phyloP scores from a whole-genome alignment of 208 protist species.

The Crithidia expoeki region DNA sequence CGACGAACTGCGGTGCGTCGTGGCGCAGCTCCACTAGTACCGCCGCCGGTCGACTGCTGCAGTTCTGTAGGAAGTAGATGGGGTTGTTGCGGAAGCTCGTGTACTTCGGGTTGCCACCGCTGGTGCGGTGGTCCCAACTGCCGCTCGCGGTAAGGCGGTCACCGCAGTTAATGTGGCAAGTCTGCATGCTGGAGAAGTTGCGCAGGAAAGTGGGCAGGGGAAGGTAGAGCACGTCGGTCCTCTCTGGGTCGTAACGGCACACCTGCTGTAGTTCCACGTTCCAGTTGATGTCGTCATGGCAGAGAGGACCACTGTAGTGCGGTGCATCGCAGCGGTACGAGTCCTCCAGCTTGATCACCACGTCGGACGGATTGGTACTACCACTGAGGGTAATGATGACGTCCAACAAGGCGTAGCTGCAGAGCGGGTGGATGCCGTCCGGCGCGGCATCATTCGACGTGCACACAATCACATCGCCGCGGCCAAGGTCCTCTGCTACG shows the following conservation, averaged over 20 bases:
- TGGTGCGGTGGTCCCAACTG: slow-evolving; percentile 62
- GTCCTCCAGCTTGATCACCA: slow-evolving; percentile 79
- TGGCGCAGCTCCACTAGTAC: slow-evolving; percentile 84
- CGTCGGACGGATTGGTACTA: slow-evolving; percentile 52
- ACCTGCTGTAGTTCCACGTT: slow-evolving; percentile 59
- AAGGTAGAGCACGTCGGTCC: slow-evolving; percentile 65
- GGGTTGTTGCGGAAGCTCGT: slow-evolving; percentile 89
- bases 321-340: slow-evolving; percentile 53
- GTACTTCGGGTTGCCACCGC: slow-evolving; percentile 80
- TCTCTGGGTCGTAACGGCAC: slow-evolving; percentile 55
- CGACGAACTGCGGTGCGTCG: slow-evolving; percentile 59
- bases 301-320: slow-evolving; percentile 69
- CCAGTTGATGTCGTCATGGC: slow-evolving; percentile 62
- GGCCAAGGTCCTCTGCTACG: slow-evolving; percentile 58
- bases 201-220: slow-evolving; percentile 78
- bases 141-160: slow-evolving; percentile 69
- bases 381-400: slow-evolving; percentile 66
- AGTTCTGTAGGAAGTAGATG: slow-evolving; percentile 89
- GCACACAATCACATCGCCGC: slow-evolving; percentile 78
- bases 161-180: slow-evolving; percentile 88
- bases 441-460: slow-evolving; percentile 58
- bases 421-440: slow-evolving; percentile 82
- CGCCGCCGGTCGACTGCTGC: slow-evolving; percentile 57
- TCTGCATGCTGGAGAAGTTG: slow-evolving; percentile 82
- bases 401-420: slow-evolving; percentile 76